Conservation (phyloP, 169 alveolate species). For the Cryptosporidium canis region DNA sequence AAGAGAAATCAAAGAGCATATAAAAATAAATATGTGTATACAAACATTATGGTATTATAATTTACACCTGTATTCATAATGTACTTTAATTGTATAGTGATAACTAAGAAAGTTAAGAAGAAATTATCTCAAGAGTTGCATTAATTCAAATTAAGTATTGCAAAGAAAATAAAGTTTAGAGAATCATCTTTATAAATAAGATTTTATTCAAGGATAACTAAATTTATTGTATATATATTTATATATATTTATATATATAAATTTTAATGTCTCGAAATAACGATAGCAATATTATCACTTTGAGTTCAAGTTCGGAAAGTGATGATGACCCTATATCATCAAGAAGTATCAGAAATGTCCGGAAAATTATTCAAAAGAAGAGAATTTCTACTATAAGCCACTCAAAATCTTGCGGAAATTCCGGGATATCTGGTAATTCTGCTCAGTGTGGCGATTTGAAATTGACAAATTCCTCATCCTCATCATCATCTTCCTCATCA, state of each 20-base stretch:
- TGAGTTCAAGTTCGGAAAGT: slow-evolving; percentile 28
- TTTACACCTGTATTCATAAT: too few relatives aligned
- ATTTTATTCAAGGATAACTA: neutral
- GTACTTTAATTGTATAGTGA: neutral
- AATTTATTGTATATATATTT: too few relatives aligned
- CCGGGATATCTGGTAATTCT: neutral
- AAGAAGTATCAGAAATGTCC: neutral
- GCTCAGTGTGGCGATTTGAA: neutral
- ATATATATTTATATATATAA: neutral
- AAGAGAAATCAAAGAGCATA: neutral
- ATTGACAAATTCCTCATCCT: neutral
- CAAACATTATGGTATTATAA: neutral
- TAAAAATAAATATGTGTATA: neutral
- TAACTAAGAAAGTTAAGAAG: neutral
- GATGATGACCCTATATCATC: neutral
- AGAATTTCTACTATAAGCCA: neutral
- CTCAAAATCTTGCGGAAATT: neutral
- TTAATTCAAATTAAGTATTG: neutral
- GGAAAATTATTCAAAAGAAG: neutral
- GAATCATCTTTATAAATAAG: neutral
- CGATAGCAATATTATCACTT: neutral
- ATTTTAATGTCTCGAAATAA: neutral
- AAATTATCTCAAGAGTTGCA: neutral
- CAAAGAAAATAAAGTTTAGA: neutral
- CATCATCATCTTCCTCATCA: neutral